Evolutionary conservation across 805 yeast genomes (phyloP).

Genomic region (Spathaspora sp.): DNA sequence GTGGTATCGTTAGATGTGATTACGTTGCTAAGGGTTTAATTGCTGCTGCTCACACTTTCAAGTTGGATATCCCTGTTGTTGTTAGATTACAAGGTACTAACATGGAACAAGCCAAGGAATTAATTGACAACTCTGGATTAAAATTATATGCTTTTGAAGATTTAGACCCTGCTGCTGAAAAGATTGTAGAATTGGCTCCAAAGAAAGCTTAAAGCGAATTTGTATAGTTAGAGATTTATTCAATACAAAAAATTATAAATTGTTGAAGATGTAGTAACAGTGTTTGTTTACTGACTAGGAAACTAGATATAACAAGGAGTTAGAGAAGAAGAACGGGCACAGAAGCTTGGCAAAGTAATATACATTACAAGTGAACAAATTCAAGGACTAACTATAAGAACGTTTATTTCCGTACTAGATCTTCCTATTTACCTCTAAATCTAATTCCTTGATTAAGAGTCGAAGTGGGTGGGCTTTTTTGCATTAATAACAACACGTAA

Average conservation of each 20-base stretch:
- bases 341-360: too few relatives aligned
- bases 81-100: constrained; percentile 99
- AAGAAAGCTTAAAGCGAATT: constrained; percentile 8
- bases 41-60: constrained; percentile 88
- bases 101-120: constrained; percentile 80
- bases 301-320: too few relatives aligned
- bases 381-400: too few relatives aligned
- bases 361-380: too few relatives aligned
- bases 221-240: background rate
- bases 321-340: too few relatives aligned
- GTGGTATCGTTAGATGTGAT: constrained; percentile 99
- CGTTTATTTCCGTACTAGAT: too few relatives aligned
- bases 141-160: constrained; percentile 89
- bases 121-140: constrained; percentile 84
- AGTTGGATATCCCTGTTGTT: constrained; percentile 89
- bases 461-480: too few relatives aligned
- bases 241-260: too few relatives aligned
- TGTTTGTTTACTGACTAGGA: too few relatives aligned
- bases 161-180: constrained; percentile 95
- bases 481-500: too few relatives aligned
- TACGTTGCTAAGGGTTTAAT: constrained; percentile 97
- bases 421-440: too few relatives aligned
- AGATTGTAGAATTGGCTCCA: constrained; percentile 73
- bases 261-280: background rate
- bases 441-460: too few relatives aligned